Evolutionary conservation across 768 basidiomycete species (phyloP).

Genomic region (Lyophyllum shimeji): DNA sequence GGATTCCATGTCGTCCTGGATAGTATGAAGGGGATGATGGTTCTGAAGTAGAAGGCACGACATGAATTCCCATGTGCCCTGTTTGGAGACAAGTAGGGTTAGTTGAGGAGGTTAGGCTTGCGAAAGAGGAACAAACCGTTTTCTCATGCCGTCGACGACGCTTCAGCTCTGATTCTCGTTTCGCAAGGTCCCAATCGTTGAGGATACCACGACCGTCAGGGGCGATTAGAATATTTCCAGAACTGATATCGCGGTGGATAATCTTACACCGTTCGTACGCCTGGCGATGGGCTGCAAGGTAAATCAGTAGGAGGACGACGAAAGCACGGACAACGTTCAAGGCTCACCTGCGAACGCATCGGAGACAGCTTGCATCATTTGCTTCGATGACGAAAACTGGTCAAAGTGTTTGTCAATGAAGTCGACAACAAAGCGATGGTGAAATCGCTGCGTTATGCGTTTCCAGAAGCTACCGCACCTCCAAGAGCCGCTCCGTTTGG

Average conservation of each 20-base stretch:
- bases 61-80: conserved; percentile 17
- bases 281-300: background rate
- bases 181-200: conserved; percentile 18
- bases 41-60: conserved; percentile 2
- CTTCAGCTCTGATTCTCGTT: background rate
- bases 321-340: background rate
- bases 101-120: too few relatives aligned
- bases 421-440: conserved; percentile 21
- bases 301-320: background rate
- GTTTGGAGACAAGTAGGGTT: background rate
- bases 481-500: conserved; percentile 4
- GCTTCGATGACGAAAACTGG: conserved; percentile 7
- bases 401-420: conserved; percentile 14
- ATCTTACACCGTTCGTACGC: background rate
- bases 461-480: background rate
- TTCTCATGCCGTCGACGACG: background rate
- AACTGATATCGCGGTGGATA: background rate
- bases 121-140: background rate
- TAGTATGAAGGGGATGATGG: background rate
- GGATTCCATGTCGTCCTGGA: conserved; percentile 15
- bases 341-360: conserved; percentile 24
- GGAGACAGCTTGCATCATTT: conserved; percentile 18
- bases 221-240: conserved; percentile 9
- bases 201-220: conserved; percentile 5
- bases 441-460: conserved; percentile 11